Evolutionary conservation across 257 asterid genomes (phyloP).

Genomic region (Nemophila menziesii): DNA sequence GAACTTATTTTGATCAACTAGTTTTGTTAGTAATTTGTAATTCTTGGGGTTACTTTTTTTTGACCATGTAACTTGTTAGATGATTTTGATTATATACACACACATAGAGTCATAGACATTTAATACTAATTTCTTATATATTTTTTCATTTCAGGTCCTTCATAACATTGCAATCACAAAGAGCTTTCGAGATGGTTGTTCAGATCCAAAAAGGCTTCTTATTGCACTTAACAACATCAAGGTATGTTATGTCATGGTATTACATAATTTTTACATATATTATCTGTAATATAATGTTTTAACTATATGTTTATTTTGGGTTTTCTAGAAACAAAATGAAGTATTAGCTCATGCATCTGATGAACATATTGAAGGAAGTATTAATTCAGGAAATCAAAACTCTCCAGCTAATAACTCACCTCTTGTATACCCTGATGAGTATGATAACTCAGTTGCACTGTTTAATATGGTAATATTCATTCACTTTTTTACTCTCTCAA

Average conservation of each 20-base stretch:
- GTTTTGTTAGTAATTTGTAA: too few relatives aligned
- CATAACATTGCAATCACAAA: conserved; percentile 69
- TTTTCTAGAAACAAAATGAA: conserved; percentile 46
- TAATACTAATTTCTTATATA: conserved; percentile 2
- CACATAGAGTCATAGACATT: background rate
- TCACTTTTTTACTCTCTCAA: conserved; percentile 12
- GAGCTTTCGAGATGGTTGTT: conserved; percentile 60
- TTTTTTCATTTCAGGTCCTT: conserved; percentile 36
- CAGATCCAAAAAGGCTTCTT: conserved; percentile 67
- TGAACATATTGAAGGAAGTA: conserved; percentile 45
- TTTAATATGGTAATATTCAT: conserved; percentile 54
- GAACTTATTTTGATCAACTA: background rate
- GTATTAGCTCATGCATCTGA: conserved; percentile 42
- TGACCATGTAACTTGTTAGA: background rate
- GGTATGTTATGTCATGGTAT: conserved; percentile 31
- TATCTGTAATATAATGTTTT: too few relatives aligned
- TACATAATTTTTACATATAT: background rate
- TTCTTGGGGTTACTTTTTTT: too few relatives aligned
- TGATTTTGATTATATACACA: background rate
- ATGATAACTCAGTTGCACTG: conserved; percentile 48
- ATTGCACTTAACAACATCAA: conserved; percentile 54
- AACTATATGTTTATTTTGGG: background rate
- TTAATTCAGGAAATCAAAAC: conserved; percentile 19
- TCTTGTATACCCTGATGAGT: conserved; percentile 30
- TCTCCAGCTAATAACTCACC: conserved; percentile 32